Percentiles rank a stretch among this genome's conserved stretches.
These are phyloP conservation scores for Croton laevigatus DNA, from an alignment of 441 rosid species.

Conservation along the genomic window DNA sequence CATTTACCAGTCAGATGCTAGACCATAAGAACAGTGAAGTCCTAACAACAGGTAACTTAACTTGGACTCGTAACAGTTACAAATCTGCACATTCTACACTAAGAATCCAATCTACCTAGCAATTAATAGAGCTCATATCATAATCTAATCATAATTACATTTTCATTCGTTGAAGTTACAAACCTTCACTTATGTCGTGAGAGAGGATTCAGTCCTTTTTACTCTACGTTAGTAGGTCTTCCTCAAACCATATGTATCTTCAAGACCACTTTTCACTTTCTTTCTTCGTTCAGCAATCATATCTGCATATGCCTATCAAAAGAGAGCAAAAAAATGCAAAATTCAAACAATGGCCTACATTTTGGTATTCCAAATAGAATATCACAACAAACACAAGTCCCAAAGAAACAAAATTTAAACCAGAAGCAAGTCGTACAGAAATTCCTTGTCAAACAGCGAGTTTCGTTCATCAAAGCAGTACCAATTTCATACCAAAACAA, in stretches of 20 bases:
- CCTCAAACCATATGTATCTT: conserved; percentile 74
- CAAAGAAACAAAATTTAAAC: background rate
- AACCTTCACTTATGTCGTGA: background rate
- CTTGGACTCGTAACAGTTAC: too few relatives aligned
- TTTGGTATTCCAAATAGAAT: background rate
- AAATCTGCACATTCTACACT: background rate
- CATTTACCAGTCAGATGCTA: too few relatives aligned
- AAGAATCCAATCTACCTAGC: background rate
- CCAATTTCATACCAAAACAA: background rate
- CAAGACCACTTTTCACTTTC: conserved; percentile 59
- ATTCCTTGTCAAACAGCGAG: background rate
- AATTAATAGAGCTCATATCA: background rate
- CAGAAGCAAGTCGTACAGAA: background rate
- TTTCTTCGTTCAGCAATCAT: conserved; percentile 79
- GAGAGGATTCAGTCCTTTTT: background rate
- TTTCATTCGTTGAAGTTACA: background rate
- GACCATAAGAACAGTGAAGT: too few relatives aligned
- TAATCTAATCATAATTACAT: background rate
- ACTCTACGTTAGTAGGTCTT: conserved; percentile 38
- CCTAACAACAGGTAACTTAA: too few relatives aligned
- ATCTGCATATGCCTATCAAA: conserved; percentile 56
- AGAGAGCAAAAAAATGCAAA: background rate
- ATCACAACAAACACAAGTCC: background rate
- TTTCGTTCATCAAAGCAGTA: background rate
- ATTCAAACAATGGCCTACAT: background rate